Conservation (phyloP, 345 rosid species). For the Crucihimalaya himalaica region DNA sequence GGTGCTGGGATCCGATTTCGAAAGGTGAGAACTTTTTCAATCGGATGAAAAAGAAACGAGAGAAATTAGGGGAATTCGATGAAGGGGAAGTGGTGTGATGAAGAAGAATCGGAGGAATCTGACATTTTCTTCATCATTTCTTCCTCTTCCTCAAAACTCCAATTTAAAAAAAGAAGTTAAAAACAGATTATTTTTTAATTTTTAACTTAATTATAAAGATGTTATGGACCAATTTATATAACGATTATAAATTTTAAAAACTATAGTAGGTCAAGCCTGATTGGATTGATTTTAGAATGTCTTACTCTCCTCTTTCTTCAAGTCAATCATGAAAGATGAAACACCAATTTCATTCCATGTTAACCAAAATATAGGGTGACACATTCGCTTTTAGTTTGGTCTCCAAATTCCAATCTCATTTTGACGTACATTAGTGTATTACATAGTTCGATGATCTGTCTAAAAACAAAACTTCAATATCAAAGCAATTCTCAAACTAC, state of each 20-base stretch:
- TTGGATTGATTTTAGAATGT: too few relatives aligned
- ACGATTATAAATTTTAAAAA: too few relatives aligned
- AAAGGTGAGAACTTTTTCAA: conserved; percentile 1
- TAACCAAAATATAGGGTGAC: background rate
- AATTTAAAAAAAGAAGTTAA: background rate
- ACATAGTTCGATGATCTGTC: background rate
- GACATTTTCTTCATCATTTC: conserved; percentile 32
- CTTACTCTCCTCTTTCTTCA: too few relatives aligned
- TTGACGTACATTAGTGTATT: background rate
- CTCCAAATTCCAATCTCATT: background rate
- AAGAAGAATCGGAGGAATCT: conserved; percentile 38
- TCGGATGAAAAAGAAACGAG: background rate
- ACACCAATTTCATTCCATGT: background rate
- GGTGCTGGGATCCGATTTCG: conserved; percentile 12
- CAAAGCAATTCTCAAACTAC: background rate
- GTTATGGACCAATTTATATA: too few relatives aligned
- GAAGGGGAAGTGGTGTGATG: conserved; percentile 45
- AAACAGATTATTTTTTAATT: too few relatives aligned
- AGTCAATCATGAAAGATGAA: too few relatives aligned
- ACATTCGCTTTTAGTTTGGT: background rate
- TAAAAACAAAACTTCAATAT: background rate
- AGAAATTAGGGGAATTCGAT: conserved; percentile 36
- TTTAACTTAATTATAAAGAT: too few relatives aligned
- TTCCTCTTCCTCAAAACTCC: background rate
- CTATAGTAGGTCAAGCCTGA: too few relatives aligned